Conservation (phyloP, 768 basidiomycete genomes). For the Boletus speciosus region DNA sequence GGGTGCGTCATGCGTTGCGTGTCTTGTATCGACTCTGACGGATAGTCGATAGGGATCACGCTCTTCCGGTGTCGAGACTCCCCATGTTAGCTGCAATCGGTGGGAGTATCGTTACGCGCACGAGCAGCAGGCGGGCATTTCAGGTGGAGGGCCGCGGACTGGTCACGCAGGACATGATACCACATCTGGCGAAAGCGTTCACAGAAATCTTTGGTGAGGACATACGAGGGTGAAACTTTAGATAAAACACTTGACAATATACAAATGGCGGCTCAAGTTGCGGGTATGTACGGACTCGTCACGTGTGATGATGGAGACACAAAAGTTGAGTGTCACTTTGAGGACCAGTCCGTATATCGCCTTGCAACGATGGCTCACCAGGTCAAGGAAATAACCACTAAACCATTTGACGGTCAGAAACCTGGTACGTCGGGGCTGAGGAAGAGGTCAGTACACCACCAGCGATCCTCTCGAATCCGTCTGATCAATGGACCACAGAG, state of each 20-base stretch:
- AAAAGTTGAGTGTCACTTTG: slow-evolving; percentile 13
- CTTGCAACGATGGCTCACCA: slow-evolving; percentile 37
- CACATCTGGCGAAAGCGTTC: slow-evolving; percentile 66
- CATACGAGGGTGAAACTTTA: slow-evolving; percentile 33
- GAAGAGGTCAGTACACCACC: slow-evolving; percentile 61
- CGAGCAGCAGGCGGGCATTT: slow-evolving; percentile 76
- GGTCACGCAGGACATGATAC: slow-evolving; percentile 76
- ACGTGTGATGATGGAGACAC: slow-evolving; percentile 20
- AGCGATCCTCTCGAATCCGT: slow-evolving; percentile 14
- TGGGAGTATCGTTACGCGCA: slow-evolving; percentile 85
- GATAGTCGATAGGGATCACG: slow-evolving; percentile 42
- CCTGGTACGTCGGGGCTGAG: slow-evolving; percentile 97
- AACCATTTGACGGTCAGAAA: slow-evolving; percentile 90
- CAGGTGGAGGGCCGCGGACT: slow-evolving; percentile 72
- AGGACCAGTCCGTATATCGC: background rate
- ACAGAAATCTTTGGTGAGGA: slow-evolving; percentile 64
- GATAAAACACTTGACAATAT: background rate
- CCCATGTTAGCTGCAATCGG: slow-evolving; percentile 84
- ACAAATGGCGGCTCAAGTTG: background rate
- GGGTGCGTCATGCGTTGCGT: slow-evolving; percentile 43
- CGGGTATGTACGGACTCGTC: slow-evolving; percentile 14
- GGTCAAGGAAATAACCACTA: slow-evolving; percentile 72
- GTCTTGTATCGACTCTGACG: background rate
- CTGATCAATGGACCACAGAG: slow-evolving; percentile 46
- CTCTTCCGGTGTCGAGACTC: slow-evolving; percentile 58